A percentile compares a stretch with the other conserved stretches of the same genome.
These are phyloP conservation scores for Silene conica DNA, from an alignment of 148 eudicot genomes.

Conservation along the genomic window DNA sequence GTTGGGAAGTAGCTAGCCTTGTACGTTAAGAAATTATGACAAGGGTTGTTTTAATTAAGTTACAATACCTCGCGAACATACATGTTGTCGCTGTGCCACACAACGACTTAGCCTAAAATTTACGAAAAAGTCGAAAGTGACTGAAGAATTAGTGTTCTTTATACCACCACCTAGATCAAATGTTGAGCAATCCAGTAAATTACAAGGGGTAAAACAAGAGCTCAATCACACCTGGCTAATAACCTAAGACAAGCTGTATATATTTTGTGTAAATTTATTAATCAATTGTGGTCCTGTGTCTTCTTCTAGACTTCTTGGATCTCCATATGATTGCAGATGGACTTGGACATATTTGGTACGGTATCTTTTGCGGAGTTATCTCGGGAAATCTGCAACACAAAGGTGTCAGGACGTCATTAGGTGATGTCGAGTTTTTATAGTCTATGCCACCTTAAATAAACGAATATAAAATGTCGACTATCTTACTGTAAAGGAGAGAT, in stretches of 20 bases:
- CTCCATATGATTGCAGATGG: slow-evolving; percentile 80
- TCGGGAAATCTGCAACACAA: slow-evolving; percentile 46
- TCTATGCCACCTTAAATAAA: too few relatives aligned
- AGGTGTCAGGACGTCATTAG: too few relatives aligned
- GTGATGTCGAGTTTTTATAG: too few relatives aligned
- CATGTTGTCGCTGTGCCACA: too few relatives aligned
- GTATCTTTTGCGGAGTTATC: slow-evolving; percentile 49
- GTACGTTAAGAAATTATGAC: too few relatives aligned
- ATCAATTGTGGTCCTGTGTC: slow-evolving; percentile 15
- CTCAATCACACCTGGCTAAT: not conserved
- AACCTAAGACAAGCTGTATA: not conserved
- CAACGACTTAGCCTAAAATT: too few relatives aligned
- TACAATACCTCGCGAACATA: too few relatives aligned
- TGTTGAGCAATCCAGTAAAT: slow-evolving; percentile 3
- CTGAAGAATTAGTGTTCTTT: too few relatives aligned
- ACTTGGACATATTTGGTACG: slow-evolving; percentile 65
- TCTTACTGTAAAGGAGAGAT: slow-evolving; percentile 55
- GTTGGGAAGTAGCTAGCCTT: too few relatives aligned
- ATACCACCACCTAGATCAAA: not conserved
- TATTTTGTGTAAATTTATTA: not conserved
- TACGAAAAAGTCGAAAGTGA: too few relatives aligned
- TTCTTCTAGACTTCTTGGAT: slow-evolving; percentile 53
- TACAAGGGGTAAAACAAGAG: not conserved
- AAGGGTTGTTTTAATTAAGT: too few relatives aligned
- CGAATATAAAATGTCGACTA: too few relatives aligned